These are phyloP conservation scores for Gremmenia infestans DNA, from an alignment of 2,329 filamentous ascomycete genomes.

Conservation along the genomic window DNA sequence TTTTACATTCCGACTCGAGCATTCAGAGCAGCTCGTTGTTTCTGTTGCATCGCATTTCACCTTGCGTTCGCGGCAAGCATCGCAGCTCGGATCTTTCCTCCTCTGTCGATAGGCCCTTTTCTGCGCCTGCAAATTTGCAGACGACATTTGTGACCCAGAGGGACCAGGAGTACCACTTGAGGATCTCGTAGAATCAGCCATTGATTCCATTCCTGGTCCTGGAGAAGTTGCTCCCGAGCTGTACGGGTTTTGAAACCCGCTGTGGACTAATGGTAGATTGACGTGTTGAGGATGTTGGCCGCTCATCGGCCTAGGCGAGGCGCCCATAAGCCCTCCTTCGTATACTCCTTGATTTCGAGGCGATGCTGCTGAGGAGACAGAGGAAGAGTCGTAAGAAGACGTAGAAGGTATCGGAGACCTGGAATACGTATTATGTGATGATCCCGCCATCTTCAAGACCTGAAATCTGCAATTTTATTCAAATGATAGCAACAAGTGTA, in stretches of 20 bases:
- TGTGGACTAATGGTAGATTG: constrained; percentile 39
- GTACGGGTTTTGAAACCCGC: constrained; percentile 28
- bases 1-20: constrained; percentile 91
- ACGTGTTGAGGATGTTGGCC: constrained; percentile 48
- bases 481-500: constrained; percentile 13
- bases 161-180: constrained; percentile 49
- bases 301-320: constrained; percentile 45
- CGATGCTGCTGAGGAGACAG: constrained; percentile 57
- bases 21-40: constrained; percentile 93
- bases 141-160: constrained; percentile 30
- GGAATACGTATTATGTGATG: constrained; percentile 52
- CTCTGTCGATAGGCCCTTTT: constrained; percentile 93
- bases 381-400: constrained; percentile 60
- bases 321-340: constrained; percentile 47
- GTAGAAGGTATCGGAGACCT: constrained; percentile 58
- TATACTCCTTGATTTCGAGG: constrained; percentile 51
- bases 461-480: constrained; percentile 17
- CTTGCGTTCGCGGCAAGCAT: constrained; percentile 85
- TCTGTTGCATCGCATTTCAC: constrained; percentile 95
- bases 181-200: constrained; percentile 56
- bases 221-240: constrained; percentile 26
- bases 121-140: constrained; percentile 61
- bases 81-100: constrained; percentile 92
- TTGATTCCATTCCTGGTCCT: constrained; percentile 49
- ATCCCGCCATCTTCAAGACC: constrained; percentile 44